Evolutionary conservation across 306 rosid species (phyloP), one percentile per base, ranked within the genome.

Genomic region (Trifolium repens): DNA sequence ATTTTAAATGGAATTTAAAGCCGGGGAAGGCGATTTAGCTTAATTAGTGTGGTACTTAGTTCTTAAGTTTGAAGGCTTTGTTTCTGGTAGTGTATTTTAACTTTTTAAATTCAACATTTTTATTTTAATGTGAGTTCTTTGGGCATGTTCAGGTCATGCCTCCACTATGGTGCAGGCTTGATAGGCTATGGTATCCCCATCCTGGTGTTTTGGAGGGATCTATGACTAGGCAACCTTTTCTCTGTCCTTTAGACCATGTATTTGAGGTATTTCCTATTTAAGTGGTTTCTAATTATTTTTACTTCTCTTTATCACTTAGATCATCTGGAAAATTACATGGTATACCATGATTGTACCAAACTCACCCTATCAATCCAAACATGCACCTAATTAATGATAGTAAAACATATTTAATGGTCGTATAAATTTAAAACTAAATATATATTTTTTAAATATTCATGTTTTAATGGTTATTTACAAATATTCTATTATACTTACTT

Each of bases 101-200:
- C 63, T 49, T 62, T 27, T 7, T 34, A 77, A 62, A 68, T 71
- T 62, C 64, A 54, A 67, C 60, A 68, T 43, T 53, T 75, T 74
- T 52, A 70, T 87, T 79, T 70, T 78, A 46, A 74, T 60, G 58
- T 35, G 27, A 76, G 22, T 60, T 71, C 58, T 52, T 61, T 69
- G 63, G 69, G 81, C 80, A 57, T 73, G 60, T 79, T 72, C 80
- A 94, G 97, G 97, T 92, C 75, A 86, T 94, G 96, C 99, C 99
- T 81, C 99, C 91, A 77, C 82, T 94, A 52, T 94, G 99, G 99
- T 94, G 99, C 88, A 91, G 96, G 83, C 82, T 92, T 73, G 99
- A 94, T 82, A 84, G 96, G 85, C 88, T 94, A 14, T 94, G 97
- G 99, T 94, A 87, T 88, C 79, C 88, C 46, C 99, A 94, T 85